Base-by-base conservation (phyloP, 176 grass and related monocot species). In the Eleusine coracana region DNA sequence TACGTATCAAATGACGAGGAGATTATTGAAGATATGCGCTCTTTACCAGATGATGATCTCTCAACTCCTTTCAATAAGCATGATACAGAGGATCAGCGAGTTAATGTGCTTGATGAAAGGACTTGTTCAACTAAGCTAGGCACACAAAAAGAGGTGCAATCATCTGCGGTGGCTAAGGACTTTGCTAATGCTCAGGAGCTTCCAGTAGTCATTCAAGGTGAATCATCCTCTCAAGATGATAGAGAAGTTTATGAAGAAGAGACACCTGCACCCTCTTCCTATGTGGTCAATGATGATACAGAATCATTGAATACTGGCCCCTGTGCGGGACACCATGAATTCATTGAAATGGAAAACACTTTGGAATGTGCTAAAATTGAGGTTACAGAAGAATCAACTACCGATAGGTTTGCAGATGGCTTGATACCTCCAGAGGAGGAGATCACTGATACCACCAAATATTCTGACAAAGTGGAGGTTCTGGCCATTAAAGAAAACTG, bases 371-470 rank as follows among this genome's bases (percentile, higher is more conserved):
- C 62, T 80, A 56, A 89, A 93, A 65, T 41, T 89, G 77, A 70
- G 49, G 77, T 87, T 80, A 58, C 86, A 86, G 64, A 86, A 74
- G 52, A 80, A 87, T 83, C 74, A 42, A 28, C 52, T 68, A 28
- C 69, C 59, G 16, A 17, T 10, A 75, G 27, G 25, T 74, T 90
- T 75, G 69, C 66, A 44, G 52, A 83, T 75, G 50, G 61, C 20
- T 49, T 79, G 84, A 16, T 83, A 68, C 74, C 60, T 62, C 66
- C 31, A 38, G 67, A 83, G 74, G 67, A 83, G 74, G 79, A 74
- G 31, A 51, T 49, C 72, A 61, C 34, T 50, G 50, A 79, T 79
- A 63, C 36, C 56, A 45, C 54, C 63, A 70, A 74, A 82, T 17
- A 40, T 87, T 23, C 50, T 41, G 83, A 80, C 25, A 72, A 79